phyloP scores from a whole-genome alignment of 2,329 filamentous ascomycete genomes.

The Stachybotrys elegans region DNA sequence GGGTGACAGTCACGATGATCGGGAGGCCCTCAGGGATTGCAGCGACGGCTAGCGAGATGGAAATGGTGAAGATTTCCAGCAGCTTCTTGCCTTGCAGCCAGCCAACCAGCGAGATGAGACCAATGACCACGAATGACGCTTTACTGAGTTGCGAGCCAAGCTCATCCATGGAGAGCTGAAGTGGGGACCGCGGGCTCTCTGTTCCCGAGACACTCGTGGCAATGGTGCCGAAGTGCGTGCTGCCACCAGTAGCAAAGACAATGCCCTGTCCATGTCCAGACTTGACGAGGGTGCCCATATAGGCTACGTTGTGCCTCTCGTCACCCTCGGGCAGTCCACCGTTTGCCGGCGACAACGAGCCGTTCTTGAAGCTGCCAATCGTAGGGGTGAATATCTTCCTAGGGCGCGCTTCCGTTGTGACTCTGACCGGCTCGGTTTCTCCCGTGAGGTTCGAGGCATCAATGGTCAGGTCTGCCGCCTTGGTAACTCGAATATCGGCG shows the following conservation, averaged over 20 bases:
- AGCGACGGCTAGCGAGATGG: constrained; percentile 91
- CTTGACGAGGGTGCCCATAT: constrained; percentile 95
- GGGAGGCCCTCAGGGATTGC: constrained; percentile 94
- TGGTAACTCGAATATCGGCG: constrained; percentile 90
- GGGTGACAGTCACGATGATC: constrained; percentile 95
- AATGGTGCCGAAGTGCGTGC: constrained; percentile 94
- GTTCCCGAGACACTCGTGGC: constrained; percentile 91
- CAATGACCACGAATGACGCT: constrained; percentile 92
- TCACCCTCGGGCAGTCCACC: constrained; percentile 60
- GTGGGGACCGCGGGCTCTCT: constrained; percentile 86
- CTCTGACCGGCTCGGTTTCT: constrained; percentile 87
- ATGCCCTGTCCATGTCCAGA: constrained; percentile 94
- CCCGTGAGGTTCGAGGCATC: constrained; percentile 96
- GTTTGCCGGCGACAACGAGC: constrained; percentile 37
- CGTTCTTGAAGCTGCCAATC: constrained; percentile 16
- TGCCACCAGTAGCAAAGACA: constrained; percentile 91
- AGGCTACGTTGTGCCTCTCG: constrained; percentile 85
- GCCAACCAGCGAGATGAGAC: constrained; percentile 84
- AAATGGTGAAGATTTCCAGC: constrained; percentile 95
- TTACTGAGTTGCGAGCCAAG: constrained; percentile 94
- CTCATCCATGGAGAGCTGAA: constrained; percentile 97
- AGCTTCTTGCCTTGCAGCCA: constrained; percentile 84
- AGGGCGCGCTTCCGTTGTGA: constrained; percentile 58
- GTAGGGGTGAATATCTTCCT: constrained; percentile 21
- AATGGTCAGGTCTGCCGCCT: constrained; percentile 83